These are phyloP conservation scores for Ophiostoma quercus DNA, from an alignment of 2,329 filamentous ascomycete genomes.

Conservation along the genomic window DNA sequence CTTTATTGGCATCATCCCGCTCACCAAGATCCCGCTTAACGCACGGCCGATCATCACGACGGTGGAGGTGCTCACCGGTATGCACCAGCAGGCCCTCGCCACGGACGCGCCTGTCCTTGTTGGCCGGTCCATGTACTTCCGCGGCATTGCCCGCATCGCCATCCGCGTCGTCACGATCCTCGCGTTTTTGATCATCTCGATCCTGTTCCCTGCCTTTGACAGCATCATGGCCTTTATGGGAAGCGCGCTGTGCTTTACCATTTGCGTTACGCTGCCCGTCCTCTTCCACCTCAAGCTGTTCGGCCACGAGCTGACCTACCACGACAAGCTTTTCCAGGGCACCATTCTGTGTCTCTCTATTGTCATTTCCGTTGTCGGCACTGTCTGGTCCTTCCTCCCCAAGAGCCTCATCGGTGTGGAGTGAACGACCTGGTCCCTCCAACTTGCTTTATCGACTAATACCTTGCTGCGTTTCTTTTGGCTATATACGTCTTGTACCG, in stretches of 20 bases:
- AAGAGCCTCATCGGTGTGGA: constrained; percentile 63
- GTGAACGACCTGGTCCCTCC: background rate
- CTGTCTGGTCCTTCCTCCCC: constrained; percentile 82
- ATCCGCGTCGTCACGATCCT: constrained; percentile 63
- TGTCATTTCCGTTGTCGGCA: constrained; percentile 68
- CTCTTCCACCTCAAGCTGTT: constrained; percentile 90
- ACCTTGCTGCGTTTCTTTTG: background rate
- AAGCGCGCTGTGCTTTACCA: constrained; percentile 83
- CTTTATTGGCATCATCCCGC: constrained; percentile 85
- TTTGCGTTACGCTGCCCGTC: constrained; percentile 85
- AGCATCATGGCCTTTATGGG: constrained; percentile 89
- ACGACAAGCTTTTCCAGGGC: constrained; percentile 64
- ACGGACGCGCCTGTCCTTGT: constrained; percentile 42
- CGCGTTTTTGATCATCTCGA: constrained; percentile 69
- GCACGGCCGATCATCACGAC: constrained; percentile 83
- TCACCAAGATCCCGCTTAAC: constrained; percentile 92
- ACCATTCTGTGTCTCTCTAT: constrained; percentile 62
- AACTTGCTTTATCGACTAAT: constrained; percentile 1
- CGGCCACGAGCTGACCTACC: constrained; percentile 58
- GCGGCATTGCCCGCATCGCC: constrained; percentile 52
- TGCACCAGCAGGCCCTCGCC: constrained; percentile 50
- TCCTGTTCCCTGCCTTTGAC: constrained; percentile 70
- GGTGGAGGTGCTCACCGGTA: constrained; percentile 70
- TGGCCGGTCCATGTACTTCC: constrained; percentile 52
- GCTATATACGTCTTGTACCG: background rate